Conservation (phyloP, 2,329 filamentous ascomycete genomes). For the Aureobasidium sp. region DNA sequence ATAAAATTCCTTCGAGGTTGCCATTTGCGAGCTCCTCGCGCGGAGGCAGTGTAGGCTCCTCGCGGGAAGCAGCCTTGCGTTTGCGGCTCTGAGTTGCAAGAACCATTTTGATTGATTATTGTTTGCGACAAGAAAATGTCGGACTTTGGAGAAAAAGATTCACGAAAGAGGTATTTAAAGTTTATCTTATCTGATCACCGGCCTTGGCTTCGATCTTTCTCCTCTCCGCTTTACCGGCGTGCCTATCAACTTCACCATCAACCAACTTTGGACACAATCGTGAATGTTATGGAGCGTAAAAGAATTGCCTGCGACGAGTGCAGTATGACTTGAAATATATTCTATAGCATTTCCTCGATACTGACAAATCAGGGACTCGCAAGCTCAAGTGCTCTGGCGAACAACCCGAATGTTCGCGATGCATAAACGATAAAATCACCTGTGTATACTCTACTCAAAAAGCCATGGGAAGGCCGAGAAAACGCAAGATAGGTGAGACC, state of each 20-base stretch:
- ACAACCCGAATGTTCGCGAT: slow-evolving; percentile 35
- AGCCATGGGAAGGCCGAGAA: slow-evolving; percentile 44
- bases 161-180: neutral
- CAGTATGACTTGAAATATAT: slow-evolving; percentile 22
- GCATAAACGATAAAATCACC: slow-evolving; percentile 31
- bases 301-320: slow-evolving; percentile 35
- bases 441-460: slow-evolving; percentile 43
- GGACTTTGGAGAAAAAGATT: slow-evolving; percentile 1
- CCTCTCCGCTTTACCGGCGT: neutral
- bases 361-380: slow-evolving; percentile 30
- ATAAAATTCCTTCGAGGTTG: slow-evolving; percentile 15
- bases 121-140: slow-evolving; percentile 7
- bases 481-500: slow-evolving; percentile 24
- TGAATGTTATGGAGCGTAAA: neutral
- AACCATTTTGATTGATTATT: slow-evolving; percentile 14
- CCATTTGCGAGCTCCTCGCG: slow-evolving; percentile 16
- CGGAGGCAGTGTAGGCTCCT: neutral
- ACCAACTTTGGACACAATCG: neutral
- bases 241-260: neutral
- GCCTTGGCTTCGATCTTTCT: neutral
- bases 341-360: neutral
- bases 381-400: slow-evolving; percentile 44
- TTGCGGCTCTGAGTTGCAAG: slow-evolving; percentile 14
- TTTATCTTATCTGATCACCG: slow-evolving; percentile 7
- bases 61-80: slow-evolving; percentile 14